Percentiles rank a stretch among this genome's conserved stretches.
phyloP scores from a whole-genome alignment of 1,139 yeast species.

The Geotrichum aggregatum region DNA sequence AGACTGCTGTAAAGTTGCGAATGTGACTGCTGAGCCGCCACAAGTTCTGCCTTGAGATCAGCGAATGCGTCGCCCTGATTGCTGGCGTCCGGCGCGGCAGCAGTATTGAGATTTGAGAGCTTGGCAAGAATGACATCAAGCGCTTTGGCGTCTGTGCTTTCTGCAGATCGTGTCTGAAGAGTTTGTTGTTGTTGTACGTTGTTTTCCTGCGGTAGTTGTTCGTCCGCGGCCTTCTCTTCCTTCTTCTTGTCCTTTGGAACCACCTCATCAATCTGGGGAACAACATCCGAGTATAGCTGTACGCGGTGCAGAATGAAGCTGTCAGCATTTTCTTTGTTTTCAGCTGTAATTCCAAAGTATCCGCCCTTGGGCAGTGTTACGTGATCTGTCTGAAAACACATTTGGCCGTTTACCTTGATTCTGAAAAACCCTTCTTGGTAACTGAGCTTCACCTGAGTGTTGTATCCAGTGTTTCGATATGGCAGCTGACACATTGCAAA shows the following conservation, averaged over 20 bases:
- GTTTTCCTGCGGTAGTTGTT: constrained; percentile 1
- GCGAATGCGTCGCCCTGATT: not conserved
- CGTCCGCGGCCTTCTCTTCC: not conserved
- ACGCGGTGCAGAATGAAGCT: constrained; percentile 32
- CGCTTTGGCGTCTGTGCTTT: constrained; percentile 17
- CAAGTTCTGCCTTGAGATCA: constrained; percentile 13
- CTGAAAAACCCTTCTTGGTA: constrained; percentile 35
- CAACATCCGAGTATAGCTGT: constrained; percentile 23
- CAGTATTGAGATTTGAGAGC: constrained; percentile 18
- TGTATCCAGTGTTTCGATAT: constrained; percentile 38
- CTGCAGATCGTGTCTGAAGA: not conserved
- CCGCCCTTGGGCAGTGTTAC: constrained; percentile 35
- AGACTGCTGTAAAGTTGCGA: constrained; percentile 5
- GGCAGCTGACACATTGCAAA: constrained; percentile 38
- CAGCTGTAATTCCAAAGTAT: constrained; percentile 39
- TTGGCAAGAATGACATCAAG: constrained; percentile 24
- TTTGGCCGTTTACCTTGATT: constrained; percentile 41
- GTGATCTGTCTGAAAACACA: constrained; percentile 38
- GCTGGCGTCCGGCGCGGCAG: constrained; percentile 3
- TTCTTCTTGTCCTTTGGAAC: constrained; percentile 1
- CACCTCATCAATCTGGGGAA: constrained; percentile 19
- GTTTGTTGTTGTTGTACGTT: constrained; percentile 9
- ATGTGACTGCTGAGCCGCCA: constrained; percentile 5
- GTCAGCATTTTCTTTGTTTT: constrained; percentile 36
- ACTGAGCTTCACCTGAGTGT: constrained; percentile 34